Evolutionary conservation across 129 eudicot species (phyloP).

Genomic region (Glebionis coronaria): DNA sequence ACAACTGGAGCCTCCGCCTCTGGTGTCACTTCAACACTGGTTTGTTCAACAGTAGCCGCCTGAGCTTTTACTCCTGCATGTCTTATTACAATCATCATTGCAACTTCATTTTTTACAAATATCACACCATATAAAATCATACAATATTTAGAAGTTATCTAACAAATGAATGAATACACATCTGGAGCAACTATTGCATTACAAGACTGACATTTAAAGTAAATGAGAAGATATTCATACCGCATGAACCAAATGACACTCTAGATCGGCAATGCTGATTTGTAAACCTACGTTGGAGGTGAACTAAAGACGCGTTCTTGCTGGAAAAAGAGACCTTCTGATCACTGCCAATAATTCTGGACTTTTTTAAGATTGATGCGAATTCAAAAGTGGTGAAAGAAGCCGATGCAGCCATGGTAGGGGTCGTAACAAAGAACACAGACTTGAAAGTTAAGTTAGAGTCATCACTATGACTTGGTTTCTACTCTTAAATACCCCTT

Average conservation of each 20-base stretch:
- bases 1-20: conserved; percentile 74
- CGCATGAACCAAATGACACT: conserved; percentile 34
- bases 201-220: not conserved
- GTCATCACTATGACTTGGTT: not conserved
- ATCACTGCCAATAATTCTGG: not conserved
- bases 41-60: conserved; percentile 45
- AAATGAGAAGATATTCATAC: conserved; percentile 14
- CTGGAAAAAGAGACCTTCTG: conserved; percentile 24
- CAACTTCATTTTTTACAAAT: not conserved
- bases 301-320: conserved; percentile 18
- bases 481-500: not conserved
- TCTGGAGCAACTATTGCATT: not conserved
- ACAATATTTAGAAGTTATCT: too few species aligned
- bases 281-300: conserved; percentile 10
- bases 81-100: not conserved
- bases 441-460: not conserved
- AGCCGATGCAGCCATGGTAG: conserved; percentile 37
- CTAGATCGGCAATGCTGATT: conserved; percentile 27
- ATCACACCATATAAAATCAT: not conserved
- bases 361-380: conserved; percentile 10
- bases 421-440: not conserved
- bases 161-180: not conserved
- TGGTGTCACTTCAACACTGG: conserved; percentile 35
- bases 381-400: conserved; percentile 35
- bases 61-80: conserved; percentile 45